Percentiles rank a stretch among this genome's conserved stretches.
These are phyloP conservation scores for Cytospora leucostoma DNA, from an alignment of 2,329 filamentous ascomycete species.

Conservation along the genomic window DNA sequence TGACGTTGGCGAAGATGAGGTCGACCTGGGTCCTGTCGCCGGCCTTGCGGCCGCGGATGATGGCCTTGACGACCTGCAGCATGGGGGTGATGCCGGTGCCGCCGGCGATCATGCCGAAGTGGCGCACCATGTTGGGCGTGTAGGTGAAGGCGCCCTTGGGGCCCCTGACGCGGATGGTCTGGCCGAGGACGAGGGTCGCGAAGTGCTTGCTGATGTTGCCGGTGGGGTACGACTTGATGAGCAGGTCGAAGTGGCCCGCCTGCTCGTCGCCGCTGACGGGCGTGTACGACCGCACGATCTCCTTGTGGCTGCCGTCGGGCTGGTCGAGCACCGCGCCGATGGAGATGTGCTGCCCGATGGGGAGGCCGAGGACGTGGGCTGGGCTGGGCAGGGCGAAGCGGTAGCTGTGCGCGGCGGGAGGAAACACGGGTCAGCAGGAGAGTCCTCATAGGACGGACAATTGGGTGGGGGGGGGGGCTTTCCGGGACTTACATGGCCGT, in stretches of 20 bases:
- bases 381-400: constrained; percentile 82
- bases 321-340: constrained; percentile 75
- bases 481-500: constrained; percentile 75
- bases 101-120: constrained; percentile 97
- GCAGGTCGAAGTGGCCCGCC: constrained; percentile 88
- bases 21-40: constrained; percentile 89
- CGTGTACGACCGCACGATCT: constrained; percentile 89
- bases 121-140: constrained; percentile 92
- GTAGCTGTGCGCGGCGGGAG: constrained; percentile 59
- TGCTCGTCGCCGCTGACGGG: constrained; percentile 88
- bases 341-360: constrained; percentile 98
- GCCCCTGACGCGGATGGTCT: constrained; percentile 86
- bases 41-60: constrained; percentile 74
- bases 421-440: background rate
- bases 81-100: constrained; percentile 98
- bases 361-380: constrained; percentile 84
- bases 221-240: constrained; percentile 97
- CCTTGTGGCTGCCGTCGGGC: constrained; percentile 71
- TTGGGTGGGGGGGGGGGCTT: constrained; percentile 12
- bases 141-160: constrained; percentile 99
- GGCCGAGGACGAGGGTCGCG: constrained; percentile 77
- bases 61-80: constrained; percentile 92
- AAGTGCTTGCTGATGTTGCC: constrained; percentile 97
- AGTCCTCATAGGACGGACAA: too few relatives aligned
- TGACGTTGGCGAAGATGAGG: constrained; percentile 96